These are phyloP conservation scores for Bacidia gigantensis DNA, from an alignment of 495 filamentous ascomycete genomes.

Conservation along the genomic window DNA sequence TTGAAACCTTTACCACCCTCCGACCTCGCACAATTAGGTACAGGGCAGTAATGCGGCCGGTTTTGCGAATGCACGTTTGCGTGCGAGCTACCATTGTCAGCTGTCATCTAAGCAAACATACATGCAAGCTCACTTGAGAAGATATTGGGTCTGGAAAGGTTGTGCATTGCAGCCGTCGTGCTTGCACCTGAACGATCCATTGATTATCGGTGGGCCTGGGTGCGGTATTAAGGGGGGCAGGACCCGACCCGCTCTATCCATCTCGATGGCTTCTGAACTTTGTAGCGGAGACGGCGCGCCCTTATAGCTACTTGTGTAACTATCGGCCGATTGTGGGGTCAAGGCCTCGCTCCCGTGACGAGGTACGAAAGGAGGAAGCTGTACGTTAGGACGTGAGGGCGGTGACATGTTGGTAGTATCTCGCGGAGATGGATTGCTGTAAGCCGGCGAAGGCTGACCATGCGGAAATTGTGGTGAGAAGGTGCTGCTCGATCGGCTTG, in stretches of 20 bases:
- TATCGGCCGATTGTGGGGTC: conserved; percentile 18
- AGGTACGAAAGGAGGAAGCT: neutral
- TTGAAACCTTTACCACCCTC: conserved; percentile 92
- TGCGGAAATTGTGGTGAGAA: conserved; percentile 14
- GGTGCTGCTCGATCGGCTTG: conserved; percentile 12
- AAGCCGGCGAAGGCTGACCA: conserved; percentile 19
- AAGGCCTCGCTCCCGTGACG: conserved; percentile 16
- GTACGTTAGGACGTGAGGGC: conserved; percentile 2
- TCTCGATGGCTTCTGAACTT: conserved; percentile 34
- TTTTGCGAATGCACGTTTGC: conserved; percentile 89
- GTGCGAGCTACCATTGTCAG: conserved; percentile 50
- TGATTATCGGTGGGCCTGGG: conserved; percentile 4
- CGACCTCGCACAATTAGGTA: conserved; percentile 61
- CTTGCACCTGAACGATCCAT: conserved; percentile 41
- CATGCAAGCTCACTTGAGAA: conserved; percentile 47
- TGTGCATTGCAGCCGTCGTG: conserved; percentile 63
- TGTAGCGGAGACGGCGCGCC: conserved; percentile 24
- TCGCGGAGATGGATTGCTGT: conserved; percentile 17
- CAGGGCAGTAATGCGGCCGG: conserved; percentile 82
- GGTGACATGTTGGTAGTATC: conserved; percentile 17
- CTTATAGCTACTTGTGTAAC: conserved; percentile 20
- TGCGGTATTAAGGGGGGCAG: conserved; percentile 14
- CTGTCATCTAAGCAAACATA: neutral
- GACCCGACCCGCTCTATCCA: conserved; percentile 25
- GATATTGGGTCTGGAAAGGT: conserved; percentile 87